Evolutionary conservation across 176 grass and related monocot species (phyloP).

Genomic region (Themeda triandra): DNA sequence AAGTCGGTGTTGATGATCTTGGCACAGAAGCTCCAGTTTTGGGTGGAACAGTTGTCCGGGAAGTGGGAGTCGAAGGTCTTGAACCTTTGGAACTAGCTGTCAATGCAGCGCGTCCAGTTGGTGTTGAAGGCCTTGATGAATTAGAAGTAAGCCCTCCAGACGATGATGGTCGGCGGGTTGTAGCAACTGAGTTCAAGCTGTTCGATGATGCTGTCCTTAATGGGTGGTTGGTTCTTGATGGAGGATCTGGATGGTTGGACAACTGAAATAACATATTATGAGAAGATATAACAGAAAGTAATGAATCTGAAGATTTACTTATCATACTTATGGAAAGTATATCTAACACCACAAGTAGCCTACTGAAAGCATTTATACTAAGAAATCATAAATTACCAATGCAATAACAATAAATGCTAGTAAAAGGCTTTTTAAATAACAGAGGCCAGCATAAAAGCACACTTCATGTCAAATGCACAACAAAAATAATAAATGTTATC

Average conservation of each 20-base stretch:
- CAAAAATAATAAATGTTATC: background rate
- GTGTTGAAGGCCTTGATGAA: constrained; percentile 81
- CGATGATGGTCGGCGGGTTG: constrained; percentile 65
- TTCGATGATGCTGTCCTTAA: constrained; percentile 64
- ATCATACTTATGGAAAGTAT: constrained; percentile 1
- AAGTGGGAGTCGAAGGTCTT: constrained; percentile 77
- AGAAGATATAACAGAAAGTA: constrained; percentile 29
- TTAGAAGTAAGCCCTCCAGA: constrained; percentile 64
- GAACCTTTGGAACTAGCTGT: constrained; percentile 52
- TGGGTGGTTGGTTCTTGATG: constrained; percentile 54
- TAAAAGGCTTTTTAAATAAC: background rate
- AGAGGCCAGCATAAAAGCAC: background rate
- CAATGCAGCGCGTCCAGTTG: constrained; percentile 56
- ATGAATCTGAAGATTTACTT: constrained; percentile 5
- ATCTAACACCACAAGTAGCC: background rate
- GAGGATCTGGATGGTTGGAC: constrained; percentile 68
- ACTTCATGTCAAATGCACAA: background rate
- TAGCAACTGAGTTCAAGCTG: constrained; percentile 56
- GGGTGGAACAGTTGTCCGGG: constrained; percentile 57
- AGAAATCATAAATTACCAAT: background rate
- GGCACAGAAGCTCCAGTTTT: constrained; percentile 42
- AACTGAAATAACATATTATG: constrained; percentile 50
- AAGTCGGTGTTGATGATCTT: constrained; percentile 68
- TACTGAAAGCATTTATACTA: background rate
- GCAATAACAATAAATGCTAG: background rate